Evolutionary conservation across 495 filamentous ascomycete genomes (phyloP).

Genomic region (Eremomyces bilateralis): DNA sequence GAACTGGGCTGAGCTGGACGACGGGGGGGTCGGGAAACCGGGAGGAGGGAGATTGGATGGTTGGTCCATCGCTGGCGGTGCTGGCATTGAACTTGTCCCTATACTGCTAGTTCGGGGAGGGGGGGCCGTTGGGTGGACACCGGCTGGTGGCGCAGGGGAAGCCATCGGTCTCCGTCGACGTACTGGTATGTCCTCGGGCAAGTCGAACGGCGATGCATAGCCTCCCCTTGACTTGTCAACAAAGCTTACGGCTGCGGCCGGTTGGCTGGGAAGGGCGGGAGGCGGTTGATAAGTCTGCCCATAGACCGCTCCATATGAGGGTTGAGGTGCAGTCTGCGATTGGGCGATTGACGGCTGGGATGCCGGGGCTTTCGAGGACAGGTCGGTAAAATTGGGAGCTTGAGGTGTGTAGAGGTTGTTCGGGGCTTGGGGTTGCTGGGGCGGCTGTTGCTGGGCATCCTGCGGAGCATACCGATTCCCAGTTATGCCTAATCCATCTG

Average conservation of each 20-base stretch:
- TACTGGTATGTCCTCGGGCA: constrained; percentile 68
- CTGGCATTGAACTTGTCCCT: constrained; percentile 5
- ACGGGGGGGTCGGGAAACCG: constrained; percentile 14
- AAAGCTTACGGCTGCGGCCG: constrained; percentile 53
- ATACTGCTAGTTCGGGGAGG: constrained; percentile 45
- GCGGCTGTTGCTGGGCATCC: constrained; percentile 3
- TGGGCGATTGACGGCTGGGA: background rate
- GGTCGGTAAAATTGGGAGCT: constrained; percentile 12
- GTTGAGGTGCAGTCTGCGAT: no score
- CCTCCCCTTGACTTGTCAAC: constrained; percentile 73
- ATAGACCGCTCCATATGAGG: constrained; percentile 9
- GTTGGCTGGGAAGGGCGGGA: constrained; percentile 15
- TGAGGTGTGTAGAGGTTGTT: constrained; percentile 5
- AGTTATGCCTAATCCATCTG: background rate
- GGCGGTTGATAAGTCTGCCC: constrained; percentile 19
- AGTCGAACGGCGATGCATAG: constrained; percentile 82
- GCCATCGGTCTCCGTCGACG: constrained; percentile 35
- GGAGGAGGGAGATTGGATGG: no score
- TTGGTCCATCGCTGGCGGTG: background rate
- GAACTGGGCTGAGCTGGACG: constrained; percentile 13
- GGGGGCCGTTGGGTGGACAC: constrained; percentile 17
- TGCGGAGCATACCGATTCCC: no score
- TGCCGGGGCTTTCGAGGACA: constrained; percentile 9
- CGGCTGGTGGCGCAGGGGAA: constrained; percentile 17
- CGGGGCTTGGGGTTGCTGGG: constrained; percentile 1